Evolutionary conservation across 768 basidiomycete genomes (phyloP), one percentile per base, ranked within the genome.

Genomic region (Lactarius sp.): DNA sequence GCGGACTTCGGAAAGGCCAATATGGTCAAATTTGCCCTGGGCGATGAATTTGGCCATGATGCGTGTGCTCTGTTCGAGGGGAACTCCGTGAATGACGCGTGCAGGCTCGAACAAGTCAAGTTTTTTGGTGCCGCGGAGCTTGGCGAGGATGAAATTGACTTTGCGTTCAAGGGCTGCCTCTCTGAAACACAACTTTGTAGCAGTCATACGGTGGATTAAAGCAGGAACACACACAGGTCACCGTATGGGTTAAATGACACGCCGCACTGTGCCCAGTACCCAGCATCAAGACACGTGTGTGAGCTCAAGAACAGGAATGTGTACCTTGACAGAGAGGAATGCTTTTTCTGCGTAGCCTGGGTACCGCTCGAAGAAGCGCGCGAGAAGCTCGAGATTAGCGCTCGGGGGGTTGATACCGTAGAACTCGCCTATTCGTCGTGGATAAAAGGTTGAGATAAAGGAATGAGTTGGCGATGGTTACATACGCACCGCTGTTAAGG

Each of bases 51-150:
- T 74, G 12, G 73, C 75, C 31, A 88, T 76, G 18, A 72, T 73
- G 46, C 71, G 68, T 56, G 80, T 78, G 18, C 72, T 70, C 10
- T 83, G 77, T 69, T 86, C 84, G 61, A 85, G 70, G 2, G 80
- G 64, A 7, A 76, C 66, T 6, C 73, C 77, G 7, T 69, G 70
- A 33, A 83, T 81, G 16, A 82, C 72, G 9, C 83, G 77, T 2
- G 83, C 80, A 16, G 75, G 75, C 70, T 87, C 75, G 71, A 81
- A 88, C 5, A 88, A 71, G 71, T 89, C 87, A 61, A 87, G 69
- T 66, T 78, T 80, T 73, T 83, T 84, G 60, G 75, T 79, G n/a
- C 79, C 78, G 1, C 82, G 77, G 6, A 87, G 75, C 33, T 76
- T 68, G 16, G 56, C 51, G 20, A 68, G 61, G 36, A 66, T 51